phyloP scores from a whole-genome alignment of 768 basidiomycete genomes.

The Sistotremastrum niveocremeum region DNA sequence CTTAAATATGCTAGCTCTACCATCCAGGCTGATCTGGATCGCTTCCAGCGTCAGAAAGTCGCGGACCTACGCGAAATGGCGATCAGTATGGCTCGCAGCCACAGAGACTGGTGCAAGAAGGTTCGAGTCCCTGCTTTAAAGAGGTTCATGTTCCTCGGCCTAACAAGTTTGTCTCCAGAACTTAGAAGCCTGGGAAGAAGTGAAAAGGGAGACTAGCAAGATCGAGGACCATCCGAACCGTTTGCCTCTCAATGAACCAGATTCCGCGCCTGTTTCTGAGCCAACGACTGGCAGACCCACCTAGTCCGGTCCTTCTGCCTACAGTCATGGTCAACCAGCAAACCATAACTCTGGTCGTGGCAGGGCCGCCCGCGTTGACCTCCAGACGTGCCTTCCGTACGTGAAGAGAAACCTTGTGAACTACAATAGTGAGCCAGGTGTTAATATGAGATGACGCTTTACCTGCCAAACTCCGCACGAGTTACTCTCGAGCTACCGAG shows the following conservation, averaged over 20 bases:
- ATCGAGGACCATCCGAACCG: constrained; percentile 87
- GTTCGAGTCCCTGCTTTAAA: constrained; percentile 22
- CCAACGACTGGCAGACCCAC: too few relatives aligned
- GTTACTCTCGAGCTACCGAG: too few relatives aligned
- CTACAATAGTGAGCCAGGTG: too few relatives aligned
- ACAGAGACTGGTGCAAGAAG: constrained; percentile 96
- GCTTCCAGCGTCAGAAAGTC: constrained; percentile 98
- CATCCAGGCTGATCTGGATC: constrained; percentile 93
- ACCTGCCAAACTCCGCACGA: too few relatives aligned
- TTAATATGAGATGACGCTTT: too few relatives aligned
- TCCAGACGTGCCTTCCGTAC: too few relatives aligned
- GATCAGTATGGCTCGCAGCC: constrained; percentile 77
- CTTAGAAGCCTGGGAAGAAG: constrained; percentile 94
- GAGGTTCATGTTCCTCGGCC: not conserved
- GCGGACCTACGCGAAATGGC: constrained; percentile 91
- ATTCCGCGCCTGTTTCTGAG: too few relatives aligned
- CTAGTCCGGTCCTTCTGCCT: too few relatives aligned
- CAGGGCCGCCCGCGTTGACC: too few relatives aligned
- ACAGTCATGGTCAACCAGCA: too few relatives aligned
- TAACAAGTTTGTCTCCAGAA: constrained; percentile 41
- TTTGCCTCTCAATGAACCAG: constrained; percentile 18
- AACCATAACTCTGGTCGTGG: too few relatives aligned
- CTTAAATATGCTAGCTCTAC: constrained; percentile 93
- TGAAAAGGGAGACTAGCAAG: constrained; percentile 79
- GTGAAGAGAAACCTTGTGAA: too few relatives aligned